phyloP scores from a whole-genome alignment of 371 early-diverging fungal species.

The Basidiobolus meristosporus region DNA sequence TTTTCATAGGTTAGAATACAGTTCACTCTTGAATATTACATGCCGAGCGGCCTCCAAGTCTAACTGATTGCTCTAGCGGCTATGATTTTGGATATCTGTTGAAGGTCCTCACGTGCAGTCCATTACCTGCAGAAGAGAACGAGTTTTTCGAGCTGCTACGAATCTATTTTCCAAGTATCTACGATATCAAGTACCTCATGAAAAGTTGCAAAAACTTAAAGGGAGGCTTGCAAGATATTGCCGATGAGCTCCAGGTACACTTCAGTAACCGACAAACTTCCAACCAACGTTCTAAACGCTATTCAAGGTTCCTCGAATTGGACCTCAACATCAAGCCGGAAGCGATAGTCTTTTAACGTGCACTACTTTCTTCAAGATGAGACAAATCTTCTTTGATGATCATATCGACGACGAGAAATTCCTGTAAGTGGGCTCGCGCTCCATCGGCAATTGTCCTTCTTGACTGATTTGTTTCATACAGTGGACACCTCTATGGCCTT shows the following conservation, averaged over 20 bases:
- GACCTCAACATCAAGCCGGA: slow-evolving; percentile 99
- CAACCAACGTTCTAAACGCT: background rate
- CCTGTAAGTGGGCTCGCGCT: slow-evolving; percentile 20
- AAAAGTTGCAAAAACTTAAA: slow-evolving; percentile 89
- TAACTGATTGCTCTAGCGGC: slow-evolving; percentile 29
- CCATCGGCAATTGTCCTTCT: background rate
- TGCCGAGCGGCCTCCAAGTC: background rate
- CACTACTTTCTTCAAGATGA: slow-evolving; percentile 92
- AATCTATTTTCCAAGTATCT: slow-evolving; percentile 93
- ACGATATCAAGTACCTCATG: slow-evolving; percentile 98
- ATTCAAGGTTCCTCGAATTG: slow-evolving; percentile 66
- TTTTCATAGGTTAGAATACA: slow-evolving; percentile 71
- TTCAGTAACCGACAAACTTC: background rate
- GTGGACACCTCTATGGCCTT: slow-evolving; percentile 34
- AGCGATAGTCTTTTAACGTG: slow-evolving; percentile 95
- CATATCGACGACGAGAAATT: slow-evolving; percentile 85
- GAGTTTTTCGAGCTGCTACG: slow-evolving; percentile 90
- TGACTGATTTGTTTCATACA: slow-evolving; percentile 2
- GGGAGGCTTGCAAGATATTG: slow-evolving; percentile 98
- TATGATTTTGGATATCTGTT: slow-evolving; percentile 99
- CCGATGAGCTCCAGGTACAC: slow-evolving; percentile 81
- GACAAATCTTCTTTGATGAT: slow-evolving; percentile 86
- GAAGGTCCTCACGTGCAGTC: slow-evolving; percentile 83
- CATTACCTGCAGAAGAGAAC: slow-evolving; percentile 82
- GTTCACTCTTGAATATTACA: background rate